Evolutionary conservation across 1,139 yeast species (phyloP), one percentile per base, ranked within the genome.

Genomic region (Kodamaea anthophila): DNA sequence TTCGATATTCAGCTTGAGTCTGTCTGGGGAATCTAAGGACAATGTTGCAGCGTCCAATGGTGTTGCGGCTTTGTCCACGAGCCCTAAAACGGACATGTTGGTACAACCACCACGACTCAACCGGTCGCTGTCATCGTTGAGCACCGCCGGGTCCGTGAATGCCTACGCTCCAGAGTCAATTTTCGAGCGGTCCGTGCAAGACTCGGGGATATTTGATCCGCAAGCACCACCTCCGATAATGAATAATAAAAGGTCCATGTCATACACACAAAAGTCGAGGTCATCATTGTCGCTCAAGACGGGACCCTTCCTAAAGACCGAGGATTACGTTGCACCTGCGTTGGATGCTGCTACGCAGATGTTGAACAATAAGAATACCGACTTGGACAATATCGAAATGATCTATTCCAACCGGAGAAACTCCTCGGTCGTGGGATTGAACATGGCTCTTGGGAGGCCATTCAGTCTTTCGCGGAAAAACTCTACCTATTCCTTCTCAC

Each of bases 281-380:
- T 51, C 61, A 13, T 43, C 55, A 15, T 38, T 56, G 25, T 49
- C 60, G 13, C 37, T 34, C 14, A 29, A 34, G 22, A 36, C 47
- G n/a, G 56, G 57, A 23, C 47, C 32, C 24, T 43, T 33, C 26
- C 51, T 60, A 34, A 58, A 58, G 34, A 56, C 53, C 24, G 71
- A 84, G 49, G 86, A 84, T 52, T 75, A 64, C 43, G 82, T 84
- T 29, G 87, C 94, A 1, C 87, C 95, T 2, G 87, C 87, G 7
- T 63, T 86, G 47, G 94, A 84, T 47, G 88, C 88, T 7, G 71
- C 88, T 15, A 74, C 91, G 3, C 67, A 75, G 27, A 67, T 80
- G 21, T 64, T 83, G 30, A 68, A 70, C 24, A 78, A 75, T 43
- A 59, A 70, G 24, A 55, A 62, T 30, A 63, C 81, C 9, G 73